Percentiles rank a stretch among this genome's conserved stretches.
phyloP scores from a whole-genome alignment of 257 asterid genomes.

The Solanum bulbocastanum region DNA sequence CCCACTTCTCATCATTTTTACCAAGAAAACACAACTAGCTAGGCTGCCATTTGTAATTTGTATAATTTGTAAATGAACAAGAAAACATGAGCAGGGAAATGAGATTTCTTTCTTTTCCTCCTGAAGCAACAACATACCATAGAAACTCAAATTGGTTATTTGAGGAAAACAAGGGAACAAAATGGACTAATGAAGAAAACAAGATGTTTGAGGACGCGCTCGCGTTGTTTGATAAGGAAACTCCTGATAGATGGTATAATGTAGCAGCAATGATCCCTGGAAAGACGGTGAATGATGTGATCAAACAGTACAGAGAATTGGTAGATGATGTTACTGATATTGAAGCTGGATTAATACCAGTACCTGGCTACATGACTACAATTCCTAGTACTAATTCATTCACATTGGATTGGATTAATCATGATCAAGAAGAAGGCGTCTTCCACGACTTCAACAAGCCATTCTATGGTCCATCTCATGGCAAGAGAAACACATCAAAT shows the following conservation, averaged over 20 bases:
- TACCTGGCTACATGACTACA: slow-evolving; percentile 36
- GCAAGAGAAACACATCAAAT: slow-evolving; percentile 30
- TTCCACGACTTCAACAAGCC: slow-evolving; percentile 25
- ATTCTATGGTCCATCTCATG: slow-evolving; percentile 20
- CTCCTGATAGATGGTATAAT: slow-evolving; percentile 83
- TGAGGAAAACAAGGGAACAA: slow-evolving; percentile 30
- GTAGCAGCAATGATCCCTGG: slow-evolving; percentile 82
- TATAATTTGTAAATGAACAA: not conserved
- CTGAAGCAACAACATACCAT: slow-evolving; percentile 21
- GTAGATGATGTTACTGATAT: slow-evolving; percentile 61
- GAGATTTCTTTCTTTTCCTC: slow-evolving; percentile 30
- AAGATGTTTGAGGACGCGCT: slow-evolving; percentile 69
- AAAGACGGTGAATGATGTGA: slow-evolving; percentile 55
- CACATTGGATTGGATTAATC: slow-evolving; percentile 47
- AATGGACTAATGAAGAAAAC: slow-evolving; percentile 79
- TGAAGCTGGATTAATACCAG: slow-evolving; percentile 67
- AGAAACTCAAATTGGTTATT: slow-evolving; percentile 42
- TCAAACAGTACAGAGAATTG: slow-evolving; percentile 55
- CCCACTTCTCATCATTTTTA: not conserved
- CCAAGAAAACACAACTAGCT: not conserved
- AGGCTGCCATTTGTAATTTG: not conserved
- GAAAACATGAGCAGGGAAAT: slow-evolving; percentile 37
- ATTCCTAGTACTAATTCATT: slow-evolving; percentile 17
- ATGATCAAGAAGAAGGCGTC: not conserved
- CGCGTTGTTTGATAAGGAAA: slow-evolving; percentile 62